These are phyloP conservation scores for Astrothelium macrocarpum DNA, from an alignment of 495 filamentous ascomycete genomes.

Conservation along the genomic window DNA sequence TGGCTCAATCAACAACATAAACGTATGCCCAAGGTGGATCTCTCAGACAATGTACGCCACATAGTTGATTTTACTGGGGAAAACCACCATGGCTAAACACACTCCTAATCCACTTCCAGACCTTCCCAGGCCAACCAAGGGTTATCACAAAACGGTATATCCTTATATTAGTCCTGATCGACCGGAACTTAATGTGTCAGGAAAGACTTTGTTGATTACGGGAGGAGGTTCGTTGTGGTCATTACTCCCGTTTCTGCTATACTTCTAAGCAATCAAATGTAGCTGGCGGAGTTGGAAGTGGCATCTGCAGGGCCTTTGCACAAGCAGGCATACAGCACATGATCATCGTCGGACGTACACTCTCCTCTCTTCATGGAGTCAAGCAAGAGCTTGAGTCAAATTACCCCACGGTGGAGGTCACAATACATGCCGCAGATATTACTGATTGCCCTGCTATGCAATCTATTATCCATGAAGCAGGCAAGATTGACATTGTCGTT, in stretches of 20 bases:
- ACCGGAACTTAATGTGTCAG: conserved; percentile 6
- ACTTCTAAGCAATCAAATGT: background rate
- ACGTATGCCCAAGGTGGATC: too few relatives aligned
- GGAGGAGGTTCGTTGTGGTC: conserved; percentile 7
- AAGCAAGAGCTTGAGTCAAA: background rate
- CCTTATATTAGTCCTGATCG: background rate
- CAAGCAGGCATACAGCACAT: conserved; percentile 7
- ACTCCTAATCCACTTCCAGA: background rate
- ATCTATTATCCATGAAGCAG: conserved; percentile 5
- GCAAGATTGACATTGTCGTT: conserved; percentile 12
- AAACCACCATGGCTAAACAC: background rate
- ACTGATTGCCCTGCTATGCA: conserved; percentile 5
- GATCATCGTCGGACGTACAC: conserved; percentile 1
- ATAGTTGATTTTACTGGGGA: too few relatives aligned
- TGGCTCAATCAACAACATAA: too few relatives aligned
- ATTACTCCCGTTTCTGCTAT: background rate
- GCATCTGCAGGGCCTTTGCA: conserved; percentile 6
- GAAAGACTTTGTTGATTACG: conserved; percentile 6
- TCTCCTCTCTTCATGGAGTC: background rate
- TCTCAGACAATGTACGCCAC: too few relatives aligned
- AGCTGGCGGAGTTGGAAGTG: conserved; percentile 4
- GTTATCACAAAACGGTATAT: background rate
- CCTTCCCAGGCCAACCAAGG: conserved; percentile 8
- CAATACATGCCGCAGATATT: conserved; percentile 3
- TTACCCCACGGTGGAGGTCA: background rate